Evolutionary conservation across 768 basidiomycete species (phyloP).

Genomic region (Roridomyces roridus): DNA sequence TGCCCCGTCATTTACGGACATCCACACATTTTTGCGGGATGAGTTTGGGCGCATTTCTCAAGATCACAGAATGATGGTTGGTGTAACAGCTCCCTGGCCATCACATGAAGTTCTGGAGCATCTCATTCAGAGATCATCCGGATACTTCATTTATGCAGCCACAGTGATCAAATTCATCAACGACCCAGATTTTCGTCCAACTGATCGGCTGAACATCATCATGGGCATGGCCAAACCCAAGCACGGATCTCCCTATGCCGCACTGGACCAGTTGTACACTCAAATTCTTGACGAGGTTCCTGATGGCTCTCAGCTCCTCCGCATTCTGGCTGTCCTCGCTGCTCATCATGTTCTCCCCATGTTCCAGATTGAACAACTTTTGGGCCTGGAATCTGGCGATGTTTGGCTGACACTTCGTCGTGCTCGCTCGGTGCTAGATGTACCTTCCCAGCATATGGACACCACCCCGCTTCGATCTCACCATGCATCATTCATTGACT

Average conservation of each 20-base stretch:
- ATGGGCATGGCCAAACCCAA: background rate
- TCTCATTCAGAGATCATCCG: background rate
- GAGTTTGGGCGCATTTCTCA: background rate
- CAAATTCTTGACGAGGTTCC: conserved; percentile 1
- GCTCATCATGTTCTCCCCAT: background rate
- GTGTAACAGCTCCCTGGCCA: background rate
- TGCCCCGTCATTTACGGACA: background rate
- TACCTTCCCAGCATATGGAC: background rate
- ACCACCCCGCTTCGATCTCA: background rate
- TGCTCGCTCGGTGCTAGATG: background rate
- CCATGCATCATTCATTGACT: background rate
- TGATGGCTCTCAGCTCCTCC: background rate
- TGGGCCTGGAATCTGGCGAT: background rate
- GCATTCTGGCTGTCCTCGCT: background rate
- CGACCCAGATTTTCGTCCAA: conserved; percentile 3
- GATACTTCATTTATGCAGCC: conserved; percentile 9
- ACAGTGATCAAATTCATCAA: conserved; percentile 1
- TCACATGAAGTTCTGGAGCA: background rate
- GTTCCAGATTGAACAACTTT: background rate
- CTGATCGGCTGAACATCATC: background rate
- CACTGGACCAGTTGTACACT: conserved; percentile 5
- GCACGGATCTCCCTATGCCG: background rate
- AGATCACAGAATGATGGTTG: background rate
- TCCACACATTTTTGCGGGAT: background rate
- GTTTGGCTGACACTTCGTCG: background rate